Evolutionary conservation across 495 filamentous ascomycete genomes (phyloP), one percentile per base, ranked within the genome.

Genomic region (Aspergillus mulundensis): DNA sequence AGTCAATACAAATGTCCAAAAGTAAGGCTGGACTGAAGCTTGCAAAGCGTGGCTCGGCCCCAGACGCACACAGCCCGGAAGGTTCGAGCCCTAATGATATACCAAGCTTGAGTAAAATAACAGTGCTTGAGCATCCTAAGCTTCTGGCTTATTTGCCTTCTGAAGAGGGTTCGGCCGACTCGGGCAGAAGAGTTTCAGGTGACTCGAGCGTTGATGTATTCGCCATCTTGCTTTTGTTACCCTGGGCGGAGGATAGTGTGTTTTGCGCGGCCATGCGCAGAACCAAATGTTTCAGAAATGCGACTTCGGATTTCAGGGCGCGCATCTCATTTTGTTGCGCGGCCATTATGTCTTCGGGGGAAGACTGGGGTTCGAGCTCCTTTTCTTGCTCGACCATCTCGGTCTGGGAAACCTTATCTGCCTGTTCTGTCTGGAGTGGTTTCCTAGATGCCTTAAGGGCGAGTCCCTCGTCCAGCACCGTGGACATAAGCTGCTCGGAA

Each of bases 231-330:
- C 36, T 50, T 50, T 38, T 60, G 20, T 56, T 40, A n/a, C 8
- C 53, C 6, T 20, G 32, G 36, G 51, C 7, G 7, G 57, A 45
- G 5, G 57, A 32, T 18, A 20, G 34, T 23, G 20, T 21, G 47
- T 25, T 39, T 34, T 34, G 25, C 8, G 51, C 42, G 36, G 44
- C 16, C 19, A 45, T 14, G 34, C 72, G 60, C 23, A 67, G 69
- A 11, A 74, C 64, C 14, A 74, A 66, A 32, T 62, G 58, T 20
- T 67, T 72, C 18, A 76, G 60, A 19, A 72, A 62, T 2, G 66
- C 57, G 12, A 75, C 61, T 55, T 76, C 70, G 19, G 61, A 48
- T 34, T 66, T 70, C 28, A 76, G 54, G 3, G 54, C 39, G 10
- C 56, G 44, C 14, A 76, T 61, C 38, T 75, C 70, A 24, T 64